Conservation (phyloP, 163 green algal species). For the Scenedesmus sp. region DNA sequence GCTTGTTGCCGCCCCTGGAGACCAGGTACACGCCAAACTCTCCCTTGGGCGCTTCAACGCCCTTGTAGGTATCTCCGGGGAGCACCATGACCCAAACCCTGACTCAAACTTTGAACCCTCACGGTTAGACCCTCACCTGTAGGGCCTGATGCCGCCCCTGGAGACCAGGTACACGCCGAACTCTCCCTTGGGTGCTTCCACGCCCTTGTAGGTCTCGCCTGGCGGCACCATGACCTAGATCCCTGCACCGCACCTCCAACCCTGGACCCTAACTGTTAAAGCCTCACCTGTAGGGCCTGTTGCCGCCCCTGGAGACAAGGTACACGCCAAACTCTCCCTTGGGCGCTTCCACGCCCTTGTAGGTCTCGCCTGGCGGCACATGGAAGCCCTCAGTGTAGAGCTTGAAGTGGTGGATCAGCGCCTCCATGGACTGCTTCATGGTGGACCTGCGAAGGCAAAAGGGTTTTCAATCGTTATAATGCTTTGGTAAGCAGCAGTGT, state of each 20-base stretch:
- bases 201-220: slow-evolving; percentile 71
- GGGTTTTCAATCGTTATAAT: neutral
- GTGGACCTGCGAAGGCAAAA: slow-evolving; percentile 38
- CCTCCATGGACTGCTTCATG: slow-evolving; percentile 91
- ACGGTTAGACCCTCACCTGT: slow-evolving; percentile 52
- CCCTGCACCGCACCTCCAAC: too few species aligned
- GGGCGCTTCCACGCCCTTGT: slow-evolving; percentile 79
- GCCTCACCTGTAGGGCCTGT: slow-evolving; percentile 58
- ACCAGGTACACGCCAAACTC: slow-evolving; percentile 92
- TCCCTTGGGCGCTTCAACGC: slow-evolving; percentile 86
- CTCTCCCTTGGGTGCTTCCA: slow-evolving; percentile 91
- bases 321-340: slow-evolving; percentile 92
- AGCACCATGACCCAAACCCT: too few species aligned
- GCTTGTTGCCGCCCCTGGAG: slow-evolving; percentile 62
- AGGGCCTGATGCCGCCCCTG: slow-evolving; percentile 68
- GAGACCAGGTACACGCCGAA: slow-evolving; percentile 91
- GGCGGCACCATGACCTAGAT: too few species aligned
- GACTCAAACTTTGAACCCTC: too few species aligned
- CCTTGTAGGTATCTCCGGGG: slow-evolving; percentile 64
- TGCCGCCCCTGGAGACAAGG: slow-evolving; percentile 75
- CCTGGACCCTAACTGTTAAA: too few species aligned
- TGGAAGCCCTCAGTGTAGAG: slow-evolving; percentile 88
- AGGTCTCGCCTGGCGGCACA: slow-evolving; percentile 80
- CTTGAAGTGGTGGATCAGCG: slow-evolving; percentile 93
- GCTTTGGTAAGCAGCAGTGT: neutral